Evolutionary conservation across 257 asterid genomes (phyloP), one percentile per base, ranked within the genome.

Genomic region (Nicotiana tomentosiformis): DNA sequence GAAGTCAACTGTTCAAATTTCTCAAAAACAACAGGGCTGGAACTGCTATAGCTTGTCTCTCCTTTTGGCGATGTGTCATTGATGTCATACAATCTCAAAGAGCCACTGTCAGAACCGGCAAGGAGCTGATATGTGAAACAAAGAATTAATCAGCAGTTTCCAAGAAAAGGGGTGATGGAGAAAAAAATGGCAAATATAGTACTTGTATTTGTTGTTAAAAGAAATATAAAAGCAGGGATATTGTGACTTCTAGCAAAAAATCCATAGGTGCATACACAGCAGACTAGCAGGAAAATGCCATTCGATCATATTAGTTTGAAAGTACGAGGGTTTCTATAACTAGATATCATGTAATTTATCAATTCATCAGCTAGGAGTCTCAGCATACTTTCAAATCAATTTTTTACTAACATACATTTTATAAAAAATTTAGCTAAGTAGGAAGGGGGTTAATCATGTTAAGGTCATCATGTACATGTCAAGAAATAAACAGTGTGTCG

Each of bases 1-100:
- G 97, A 95, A 69, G 98, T 95, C 89, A 95, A 84, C 72, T 88
- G 97, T 86, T 90, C 93, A 79, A 93, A 95, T 81, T 87, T 92
- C 33, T 92, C 93, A 83, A 91, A 95, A 79, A 70, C 67, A 30
- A 72, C 85, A 8, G 84, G 74, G 43, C 76, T 43, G 66, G 91
- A 78, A 74, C 82, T 39, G 90, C 80, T 80, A 61, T 60, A 66
- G 77, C 79, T 16, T 43, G 86, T 85, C 43, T 87, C 89, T 11
- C 10, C 65, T 82, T 85, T 78, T 67, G 85, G 62, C 16, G 58
- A 66, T 11, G 66, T 65, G 56, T 65, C 62, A 51, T 86, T 89
- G 92, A 93, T 89, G 88, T 94, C 97, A 58, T 89, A 91, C 84
- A 95, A 87, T 85, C 90, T 89, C 89, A 93, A 85, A 66, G 92